These are phyloP conservation scores for Penicillium robsamsonii DNA, from an alignment of 495 filamentous ascomycete species.

Conservation along the genomic window DNA sequence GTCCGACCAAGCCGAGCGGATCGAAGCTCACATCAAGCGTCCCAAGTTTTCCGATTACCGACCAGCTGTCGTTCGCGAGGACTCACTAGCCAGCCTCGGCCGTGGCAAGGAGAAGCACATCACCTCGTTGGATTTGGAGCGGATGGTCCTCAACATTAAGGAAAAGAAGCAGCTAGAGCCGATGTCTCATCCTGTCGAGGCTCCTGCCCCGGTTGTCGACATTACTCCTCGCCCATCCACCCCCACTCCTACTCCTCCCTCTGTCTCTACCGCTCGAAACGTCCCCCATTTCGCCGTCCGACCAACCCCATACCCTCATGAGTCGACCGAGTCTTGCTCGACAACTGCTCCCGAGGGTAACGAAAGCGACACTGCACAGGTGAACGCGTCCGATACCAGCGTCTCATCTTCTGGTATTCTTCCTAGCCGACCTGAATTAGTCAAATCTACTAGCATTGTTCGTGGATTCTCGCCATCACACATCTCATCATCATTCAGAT, in stretches of 20 bases:
- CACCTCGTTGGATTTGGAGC: constrained; percentile 79
- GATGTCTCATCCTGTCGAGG: constrained; percentile 45
- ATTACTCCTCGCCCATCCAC: constrained; percentile 48
- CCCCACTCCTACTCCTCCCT: constrained; percentile 43
- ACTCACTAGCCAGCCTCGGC: constrained; percentile 54
- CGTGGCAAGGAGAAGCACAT: constrained; percentile 85
- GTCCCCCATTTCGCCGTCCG: constrained; percentile 18
- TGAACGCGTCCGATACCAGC: constrained; percentile 52
- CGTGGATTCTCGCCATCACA: constrained; percentile 83
- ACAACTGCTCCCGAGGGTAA: constrained; percentile 51
- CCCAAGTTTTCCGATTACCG: constrained; percentile 44
- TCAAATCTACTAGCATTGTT: constrained; percentile 71
- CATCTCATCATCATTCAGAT: constrained; percentile 70
- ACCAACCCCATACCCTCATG: constrained; percentile 27
- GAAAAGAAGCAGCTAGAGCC: constrained; percentile 69
- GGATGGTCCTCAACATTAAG: constrained; percentile 87
- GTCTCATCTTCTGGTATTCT: constrained; percentile 44
- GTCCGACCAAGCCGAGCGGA: constrained; percentile 69
- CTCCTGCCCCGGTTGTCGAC: constrained; percentile 50
- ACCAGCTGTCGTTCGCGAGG: constrained; percentile 47
- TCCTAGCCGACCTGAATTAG: constrained; percentile 41
- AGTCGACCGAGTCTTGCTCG: constrained; percentile 55
- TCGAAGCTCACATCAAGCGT: constrained; percentile 61
- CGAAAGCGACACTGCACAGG: constrained; percentile 41
- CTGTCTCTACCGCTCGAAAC: constrained; percentile 31